A percentile compares a stretch with the other conserved stretches of the same genome.
phyloP scores from a whole-genome alignment of 1,284 basidiomycete genomes.

The Marasmius oreades region DNA sequence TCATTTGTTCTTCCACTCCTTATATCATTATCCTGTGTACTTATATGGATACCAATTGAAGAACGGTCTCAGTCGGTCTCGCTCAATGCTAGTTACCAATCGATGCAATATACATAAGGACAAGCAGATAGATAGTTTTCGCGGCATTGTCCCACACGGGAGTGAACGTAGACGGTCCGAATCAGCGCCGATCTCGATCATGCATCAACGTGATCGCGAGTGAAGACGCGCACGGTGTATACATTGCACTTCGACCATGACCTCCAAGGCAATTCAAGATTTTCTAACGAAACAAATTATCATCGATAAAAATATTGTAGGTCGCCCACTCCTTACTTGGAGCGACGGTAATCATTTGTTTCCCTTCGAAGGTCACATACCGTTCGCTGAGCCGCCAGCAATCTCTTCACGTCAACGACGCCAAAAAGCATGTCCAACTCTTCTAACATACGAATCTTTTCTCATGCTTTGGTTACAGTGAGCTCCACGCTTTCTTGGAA shows the following conservation, averaged over 20 bases:
- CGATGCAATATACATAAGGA: too few relatives aligned
- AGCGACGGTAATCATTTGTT: conserved; percentile 1
- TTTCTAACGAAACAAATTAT: conserved; percentile 62
- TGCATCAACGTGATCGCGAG: too few relatives aligned
- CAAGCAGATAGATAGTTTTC: too few relatives aligned
- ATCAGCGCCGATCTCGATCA: too few relatives aligned
- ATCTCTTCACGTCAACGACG: conserved; percentile 64
- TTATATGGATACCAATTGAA: too few relatives aligned
- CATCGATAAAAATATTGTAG: conserved; percentile 59
- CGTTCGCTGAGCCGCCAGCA: conserved; percentile 67
- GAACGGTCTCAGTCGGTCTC: too few relatives aligned
- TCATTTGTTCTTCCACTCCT: too few relatives aligned
- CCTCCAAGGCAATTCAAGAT: conserved; percentile 41
- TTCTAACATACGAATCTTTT: background rate
- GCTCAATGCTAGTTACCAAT: too few relatives aligned
- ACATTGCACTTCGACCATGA: conserved; percentile 31
- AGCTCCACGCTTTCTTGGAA: conserved; percentile 54
- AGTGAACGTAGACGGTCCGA: too few relatives aligned
- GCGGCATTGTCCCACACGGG: too few relatives aligned
- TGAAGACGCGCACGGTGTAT: background rate
- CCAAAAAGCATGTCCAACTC: conserved; percentile 56
- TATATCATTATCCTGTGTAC: too few relatives aligned
- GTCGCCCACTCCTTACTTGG: conserved; percentile 20
- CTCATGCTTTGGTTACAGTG: conserved; percentile 34
- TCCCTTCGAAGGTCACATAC: conserved; percentile 60